Percentiles rank a stretch among this genome's conserved stretches.
phyloP scores from a whole-genome alignment of 106 monocot genomes.

The Narthecium ossifragum region DNA sequence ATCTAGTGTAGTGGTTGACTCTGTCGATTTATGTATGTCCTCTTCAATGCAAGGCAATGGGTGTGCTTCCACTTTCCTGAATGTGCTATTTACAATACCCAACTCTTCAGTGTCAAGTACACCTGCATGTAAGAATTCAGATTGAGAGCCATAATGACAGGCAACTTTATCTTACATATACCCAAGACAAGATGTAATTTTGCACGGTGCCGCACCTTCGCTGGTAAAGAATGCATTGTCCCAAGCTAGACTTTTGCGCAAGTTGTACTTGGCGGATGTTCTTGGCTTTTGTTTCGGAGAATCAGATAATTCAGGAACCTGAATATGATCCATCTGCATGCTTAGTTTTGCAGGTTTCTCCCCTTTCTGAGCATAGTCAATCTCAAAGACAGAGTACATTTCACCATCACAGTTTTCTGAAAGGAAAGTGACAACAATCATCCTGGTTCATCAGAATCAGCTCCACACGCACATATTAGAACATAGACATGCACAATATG shows the following conservation, averaged over 20 bases:
- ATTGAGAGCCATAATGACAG: background rate
- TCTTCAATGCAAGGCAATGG: constrained; percentile 51
- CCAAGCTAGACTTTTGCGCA: constrained; percentile 41
- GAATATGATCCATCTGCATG: constrained; percentile 9
- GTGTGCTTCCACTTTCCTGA: constrained; percentile 18
- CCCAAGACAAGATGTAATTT: background rate
- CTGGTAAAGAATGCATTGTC: constrained; percentile 24
- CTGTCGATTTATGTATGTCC: constrained; percentile 47
- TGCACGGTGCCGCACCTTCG: background rate
- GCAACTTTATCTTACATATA: background rate
- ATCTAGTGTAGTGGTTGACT: constrained; percentile 59
- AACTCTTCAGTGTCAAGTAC: constrained; percentile 78
- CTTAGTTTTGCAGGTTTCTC: background rate
- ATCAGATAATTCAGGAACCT: constrained; percentile 2
- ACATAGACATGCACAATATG: background rate
- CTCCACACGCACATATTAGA: too few relatives aligned
- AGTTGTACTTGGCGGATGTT: constrained; percentile 14
- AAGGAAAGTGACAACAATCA: background rate
- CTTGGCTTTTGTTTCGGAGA: constrained; percentile 10
- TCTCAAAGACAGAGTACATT: background rate
- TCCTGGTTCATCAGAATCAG: too few relatives aligned
- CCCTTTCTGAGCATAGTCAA: background rate
- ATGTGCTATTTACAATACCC: constrained; percentile 55
- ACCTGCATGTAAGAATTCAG: constrained; percentile 33
- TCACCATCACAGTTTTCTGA: background rate